phyloP scores from a whole-genome alignment of 345 rosid genomes.

The Crucihimalaya himalaica region DNA sequence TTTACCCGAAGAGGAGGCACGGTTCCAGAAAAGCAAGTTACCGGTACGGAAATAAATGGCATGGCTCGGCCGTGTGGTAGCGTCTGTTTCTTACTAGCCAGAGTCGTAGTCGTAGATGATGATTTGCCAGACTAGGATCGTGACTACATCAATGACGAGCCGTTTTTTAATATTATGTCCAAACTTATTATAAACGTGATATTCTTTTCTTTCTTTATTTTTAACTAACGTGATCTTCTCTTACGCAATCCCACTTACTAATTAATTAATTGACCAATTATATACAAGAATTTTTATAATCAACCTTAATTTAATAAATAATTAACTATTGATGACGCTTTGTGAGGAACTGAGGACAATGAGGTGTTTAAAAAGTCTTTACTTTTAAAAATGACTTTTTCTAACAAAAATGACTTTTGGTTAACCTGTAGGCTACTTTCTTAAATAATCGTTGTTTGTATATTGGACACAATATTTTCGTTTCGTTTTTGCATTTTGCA shows the following conservation, averaged over 20 bases:
- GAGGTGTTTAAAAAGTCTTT: neutral
- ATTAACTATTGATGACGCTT: neutral
- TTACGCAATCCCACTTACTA: neutral
- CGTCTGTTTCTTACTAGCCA: neutral
- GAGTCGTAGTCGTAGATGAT: neutral
- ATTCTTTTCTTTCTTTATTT: neutral
- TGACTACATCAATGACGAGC: neutral
- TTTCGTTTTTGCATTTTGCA: neutral
- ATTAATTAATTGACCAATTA: neutral
- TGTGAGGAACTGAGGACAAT: neutral
- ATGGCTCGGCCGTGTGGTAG: neutral
- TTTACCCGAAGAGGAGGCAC: neutral
- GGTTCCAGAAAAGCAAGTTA: neutral
- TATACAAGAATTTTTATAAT: neutral
- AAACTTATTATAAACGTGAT: neutral
- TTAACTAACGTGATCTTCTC: neutral
- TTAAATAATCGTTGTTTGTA: neutral
- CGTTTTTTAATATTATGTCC: neutral
- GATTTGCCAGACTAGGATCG: neutral
- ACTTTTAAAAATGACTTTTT: neutral
- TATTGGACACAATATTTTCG: neutral
- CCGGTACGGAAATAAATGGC: neutral
- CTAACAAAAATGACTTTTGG: neutral
- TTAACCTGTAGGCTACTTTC: neutral
- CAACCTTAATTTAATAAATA: neutral